phyloP scores from a whole-genome alignment of 768 basidiomycete genomes.

The Rhizopogon rudus region DNA sequence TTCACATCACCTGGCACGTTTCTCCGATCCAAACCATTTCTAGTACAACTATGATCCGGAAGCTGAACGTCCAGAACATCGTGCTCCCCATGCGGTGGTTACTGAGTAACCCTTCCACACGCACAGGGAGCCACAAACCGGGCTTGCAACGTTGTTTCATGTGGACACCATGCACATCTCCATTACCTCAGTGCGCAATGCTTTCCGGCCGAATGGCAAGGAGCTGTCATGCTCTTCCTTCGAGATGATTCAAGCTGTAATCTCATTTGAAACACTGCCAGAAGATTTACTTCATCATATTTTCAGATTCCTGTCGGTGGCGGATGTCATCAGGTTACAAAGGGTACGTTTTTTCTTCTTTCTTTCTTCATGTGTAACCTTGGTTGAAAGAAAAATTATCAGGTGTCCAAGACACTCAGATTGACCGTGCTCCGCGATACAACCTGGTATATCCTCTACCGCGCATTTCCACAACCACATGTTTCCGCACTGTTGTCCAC shows the following conservation, averaged over 20 bases:
- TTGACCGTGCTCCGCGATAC: background rate
- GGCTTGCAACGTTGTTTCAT: background rate
- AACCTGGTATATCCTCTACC: background rate
- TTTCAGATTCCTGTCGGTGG: background rate
- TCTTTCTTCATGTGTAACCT: background rate
- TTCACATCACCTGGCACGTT: background rate
- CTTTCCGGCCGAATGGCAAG: background rate
- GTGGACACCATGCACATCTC: slow-evolving; percentile 1
- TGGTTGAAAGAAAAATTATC: background rate
- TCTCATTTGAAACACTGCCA: background rate
- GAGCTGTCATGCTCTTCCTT: background rate
- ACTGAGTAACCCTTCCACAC: background rate
- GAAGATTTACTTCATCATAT: background rate
- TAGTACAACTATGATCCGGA: background rate
- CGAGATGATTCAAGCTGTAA: slow-evolving; percentile 1
- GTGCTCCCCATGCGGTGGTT: background rate
- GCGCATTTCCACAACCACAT: background rate
- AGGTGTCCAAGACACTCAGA: background rate
- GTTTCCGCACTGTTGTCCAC: background rate
- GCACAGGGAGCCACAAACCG: background rate
- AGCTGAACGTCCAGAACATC: background rate
- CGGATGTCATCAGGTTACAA: background rate
- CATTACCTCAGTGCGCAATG: background rate
- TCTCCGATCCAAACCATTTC: background rate
- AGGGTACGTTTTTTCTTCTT: background rate